These are phyloP conservation scores for Luzula sylvatica DNA, from an alignment of 176 grass and related monocot species.

Conservation along the genomic window DNA sequence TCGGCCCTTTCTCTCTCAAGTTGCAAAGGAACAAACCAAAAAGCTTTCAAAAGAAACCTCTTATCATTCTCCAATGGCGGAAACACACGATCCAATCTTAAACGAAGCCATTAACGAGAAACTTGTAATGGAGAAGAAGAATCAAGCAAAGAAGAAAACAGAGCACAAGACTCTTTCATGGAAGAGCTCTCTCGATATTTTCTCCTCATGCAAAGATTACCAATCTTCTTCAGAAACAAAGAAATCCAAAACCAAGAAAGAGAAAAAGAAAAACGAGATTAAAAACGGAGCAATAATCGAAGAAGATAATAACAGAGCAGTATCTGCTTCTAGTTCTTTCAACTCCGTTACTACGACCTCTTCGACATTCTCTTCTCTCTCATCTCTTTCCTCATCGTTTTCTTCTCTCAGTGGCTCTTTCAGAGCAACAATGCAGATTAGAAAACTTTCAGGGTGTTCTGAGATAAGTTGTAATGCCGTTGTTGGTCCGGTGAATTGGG, in stretches of 20 bases:
- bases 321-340: slow-evolving; percentile 70
- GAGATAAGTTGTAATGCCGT: slow-evolving; percentile 35
- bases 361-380: slow-evolving; percentile 31
- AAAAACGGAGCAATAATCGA: not conserved
- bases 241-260: slow-evolving; percentile 4
- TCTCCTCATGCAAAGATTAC: slow-evolving; percentile 29
- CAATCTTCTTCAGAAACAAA: not conserved
- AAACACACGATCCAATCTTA: slow-evolving; percentile 18
- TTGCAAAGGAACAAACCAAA: not conserved
- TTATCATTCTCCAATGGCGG: slow-evolving; percentile 32
- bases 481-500: slow-evolving; percentile 34
- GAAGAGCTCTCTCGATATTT: slow-evolving; percentile 12
- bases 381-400: slow-evolving; percentile 30
- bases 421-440: slow-evolving; percentile 42
- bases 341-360: slow-evolving; percentile 40
- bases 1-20: slow-evolving; percentile 4
- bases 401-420: slow-evolving; percentile 52
- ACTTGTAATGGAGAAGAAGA: slow-evolving; percentile 13
- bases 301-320: slow-evolving; percentile 13
- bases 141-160: slow-evolving; percentile 17
- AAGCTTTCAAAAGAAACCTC: slow-evolving; percentile 6
- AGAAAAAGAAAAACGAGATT: not conserved
- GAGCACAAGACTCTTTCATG: slow-evolving; percentile 1
- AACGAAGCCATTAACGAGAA: slow-evolving; percentile 10
- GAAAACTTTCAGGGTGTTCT: slow-evolving; percentile 67